Percentiles rank a stretch among this genome's conserved stretches.
Conservation (phyloP, 1,284 basidiomycete species). For the Ustilago lituana region DNA sequence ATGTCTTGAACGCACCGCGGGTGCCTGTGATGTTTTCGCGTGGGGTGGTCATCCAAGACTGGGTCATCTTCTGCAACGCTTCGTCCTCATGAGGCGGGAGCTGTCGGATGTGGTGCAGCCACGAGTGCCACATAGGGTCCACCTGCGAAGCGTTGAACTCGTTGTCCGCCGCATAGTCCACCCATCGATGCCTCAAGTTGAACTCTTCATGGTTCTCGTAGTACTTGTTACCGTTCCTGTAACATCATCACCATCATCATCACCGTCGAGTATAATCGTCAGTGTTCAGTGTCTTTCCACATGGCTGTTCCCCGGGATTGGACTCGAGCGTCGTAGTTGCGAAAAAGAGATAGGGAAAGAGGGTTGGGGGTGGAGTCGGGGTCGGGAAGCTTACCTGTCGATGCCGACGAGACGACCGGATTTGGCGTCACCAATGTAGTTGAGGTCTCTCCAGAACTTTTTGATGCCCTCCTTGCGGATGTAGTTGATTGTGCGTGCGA, state of each 20-base stretch:
- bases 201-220: constrained; percentile 65
- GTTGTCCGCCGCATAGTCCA: constrained; percentile 59
- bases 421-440: constrained; percentile 66
- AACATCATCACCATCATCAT: too few species aligned
- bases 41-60: constrained; percentile 53
- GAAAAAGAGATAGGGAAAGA: too few species aligned
- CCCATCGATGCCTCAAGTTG: constrained; percentile 63
- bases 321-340: too few species aligned
- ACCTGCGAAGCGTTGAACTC: constrained; percentile 63
- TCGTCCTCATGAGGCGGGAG: constrained; percentile 57
- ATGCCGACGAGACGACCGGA: constrained; percentile 62
- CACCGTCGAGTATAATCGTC: too few species aligned
- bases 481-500: constrained; percentile 60
- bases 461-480: constrained; percentile 60
- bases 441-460: constrained; percentile 63
- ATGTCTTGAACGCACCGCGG: constrained; percentile 61
- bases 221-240: constrained; percentile 64
- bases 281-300: too few species aligned
- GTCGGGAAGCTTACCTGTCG: constrained; percentile 60
- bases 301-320: too few species aligned
- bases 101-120: constrained; percentile 61
- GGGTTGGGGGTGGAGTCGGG: too few species aligned
- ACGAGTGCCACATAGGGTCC: constrained; percentile 65
- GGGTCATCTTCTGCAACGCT: constrained; percentile 44
- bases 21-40: constrained; percentile 64